Conservation (phyloP, 345 rosid genomes). For the Eucalyptus albens region DNA sequence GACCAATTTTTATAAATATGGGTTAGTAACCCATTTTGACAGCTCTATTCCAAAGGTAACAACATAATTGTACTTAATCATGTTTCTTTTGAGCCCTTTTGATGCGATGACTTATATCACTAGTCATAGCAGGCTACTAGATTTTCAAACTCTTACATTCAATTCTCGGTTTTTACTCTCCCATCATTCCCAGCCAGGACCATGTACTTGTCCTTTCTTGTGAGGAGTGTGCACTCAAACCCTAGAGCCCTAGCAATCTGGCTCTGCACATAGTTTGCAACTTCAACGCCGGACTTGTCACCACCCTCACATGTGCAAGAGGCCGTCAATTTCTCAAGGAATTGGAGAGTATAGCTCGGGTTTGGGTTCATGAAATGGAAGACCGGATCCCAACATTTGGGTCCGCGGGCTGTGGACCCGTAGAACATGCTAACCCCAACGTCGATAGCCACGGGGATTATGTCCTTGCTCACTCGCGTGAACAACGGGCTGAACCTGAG, state of each 20-base stretch:
- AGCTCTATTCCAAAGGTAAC: not conserved
- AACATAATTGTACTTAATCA: not conserved
- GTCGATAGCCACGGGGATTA: slow-evolving; percentile 6
- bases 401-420: slow-evolving; percentile 15
- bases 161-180: not conserved
- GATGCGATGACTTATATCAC: not conserved
- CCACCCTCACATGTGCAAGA: not conserved
- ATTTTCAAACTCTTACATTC: not conserved
- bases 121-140: not conserved
- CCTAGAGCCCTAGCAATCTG: not conserved
- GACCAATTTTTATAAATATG: no score
- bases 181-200: slow-evolving; percentile 18
- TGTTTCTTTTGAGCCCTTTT: not conserved
- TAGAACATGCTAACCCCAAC: slow-evolving; percentile 6
- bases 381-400: slow-evolving; percentile 11
- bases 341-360: not conserved
- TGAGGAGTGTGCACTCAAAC: slow-evolving; percentile 10
- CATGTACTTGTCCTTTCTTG: slow-evolving; percentile 13
- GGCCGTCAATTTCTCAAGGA: not conserved
- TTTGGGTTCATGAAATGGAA: slow-evolving; percentile 12
- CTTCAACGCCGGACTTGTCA: slow-evolving; percentile 8
- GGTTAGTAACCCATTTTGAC: no score
- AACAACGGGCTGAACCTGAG: slow-evolving; percentile 28
- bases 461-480: slow-evolving; percentile 12
- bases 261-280: slow-evolving; percentile 5